Evolutionary conservation across 148 eudicot species (phyloP), one percentile per base, ranked within the genome.

Genomic region (Nepenthes gracilis): DNA sequence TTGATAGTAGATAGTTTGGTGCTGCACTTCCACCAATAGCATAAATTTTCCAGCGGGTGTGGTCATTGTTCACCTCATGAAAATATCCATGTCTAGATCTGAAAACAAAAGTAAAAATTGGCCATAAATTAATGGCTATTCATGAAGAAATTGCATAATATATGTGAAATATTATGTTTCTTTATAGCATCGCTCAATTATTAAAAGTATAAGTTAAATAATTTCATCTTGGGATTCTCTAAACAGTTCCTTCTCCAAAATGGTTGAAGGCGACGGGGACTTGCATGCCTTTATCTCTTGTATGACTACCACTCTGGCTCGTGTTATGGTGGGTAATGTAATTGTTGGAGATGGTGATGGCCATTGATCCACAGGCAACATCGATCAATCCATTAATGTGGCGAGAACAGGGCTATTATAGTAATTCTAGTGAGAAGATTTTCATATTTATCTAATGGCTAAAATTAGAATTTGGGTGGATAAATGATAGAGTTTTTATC

Each of bases 171-270:
- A 23, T 23, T 23, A 23, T 23, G 23, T 23, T 23, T 23, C 23
- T 23, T 23, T 23, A 23, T 23, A 23, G 23, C 0, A 23, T 0
- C 23, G 23, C 23, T 23, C 23, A 23, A 23, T 23, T 23, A 0
- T 23, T 23, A 23, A 23, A 40, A 40, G 4, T 40, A 40, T 40
- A 14, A 9, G 32, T 2, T 6, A 47, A 36, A 64, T 23, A 23
- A 23, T 23, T 23, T 23, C 75, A 83, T 86, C 95, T 83, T 8
- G 95, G 95, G 86, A 86, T 86, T 64, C 95, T 77, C 32, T 86
- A 89, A 35, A 83, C 77, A 48, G 83, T 75, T 2, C 95, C 95
- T 70, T 86, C 94, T 33, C 88, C 94, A 74, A 86, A 86, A 65
- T 86, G 94, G 61, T 86, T 86, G 59, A 86, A 84, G 12, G 86